Evolutionary conservation across 73 alveolate genomes (phyloP).

Genomic region (Chromera velia): DNA sequence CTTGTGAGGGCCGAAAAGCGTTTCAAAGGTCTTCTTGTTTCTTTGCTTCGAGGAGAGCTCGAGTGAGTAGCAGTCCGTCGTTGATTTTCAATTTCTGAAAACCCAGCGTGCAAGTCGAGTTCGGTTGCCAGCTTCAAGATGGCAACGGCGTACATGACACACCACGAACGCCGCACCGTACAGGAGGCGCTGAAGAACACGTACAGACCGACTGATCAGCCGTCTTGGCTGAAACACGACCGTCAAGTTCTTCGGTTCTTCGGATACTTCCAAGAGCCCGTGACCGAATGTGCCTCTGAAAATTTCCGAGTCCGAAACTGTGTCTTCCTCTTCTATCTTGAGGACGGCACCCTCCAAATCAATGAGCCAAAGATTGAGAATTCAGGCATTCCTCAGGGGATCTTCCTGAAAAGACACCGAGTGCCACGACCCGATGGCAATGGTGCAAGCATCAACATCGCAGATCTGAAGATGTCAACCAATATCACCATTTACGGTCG

Average conservation of each 20-base stretch:
- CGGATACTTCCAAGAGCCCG: slow-evolving; percentile 64
- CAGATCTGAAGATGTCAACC: slow-evolving; percentile 48
- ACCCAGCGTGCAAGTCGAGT: too few species aligned
- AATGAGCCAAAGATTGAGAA: slow-evolving; percentile 89
- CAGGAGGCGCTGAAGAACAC: not conserved
- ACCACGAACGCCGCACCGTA: not conserved
- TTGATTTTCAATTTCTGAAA: too few species aligned
- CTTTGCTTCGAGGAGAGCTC: too few species aligned
- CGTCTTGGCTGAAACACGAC: slow-evolving; percentile 73
- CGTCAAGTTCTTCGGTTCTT: slow-evolving; percentile 55
- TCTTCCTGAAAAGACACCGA: slow-evolving; percentile 86
- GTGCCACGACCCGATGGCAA: slow-evolving; percentile 68
- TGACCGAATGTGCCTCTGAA: slow-evolving; percentile 78
- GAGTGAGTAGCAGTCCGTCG: too few species aligned
- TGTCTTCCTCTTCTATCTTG: slow-evolving; percentile 66
- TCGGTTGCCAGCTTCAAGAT: too few species aligned
- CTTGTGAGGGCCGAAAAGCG: too few species aligned
- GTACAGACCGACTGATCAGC: slow-evolving; percentile 28
- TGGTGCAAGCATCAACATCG: too few species aligned
- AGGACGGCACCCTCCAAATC: slow-evolving; percentile 81
- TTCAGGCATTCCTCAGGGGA: slow-evolving; percentile 94
- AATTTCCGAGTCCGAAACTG: slow-evolving; percentile 78
- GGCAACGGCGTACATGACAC: too few species aligned
- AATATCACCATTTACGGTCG: slow-evolving; percentile 56
- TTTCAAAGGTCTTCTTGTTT: too few species aligned